Base-by-base conservation (phyloP, 148 eudicot genomes). In the Chenopodium berlandieri region DNA sequence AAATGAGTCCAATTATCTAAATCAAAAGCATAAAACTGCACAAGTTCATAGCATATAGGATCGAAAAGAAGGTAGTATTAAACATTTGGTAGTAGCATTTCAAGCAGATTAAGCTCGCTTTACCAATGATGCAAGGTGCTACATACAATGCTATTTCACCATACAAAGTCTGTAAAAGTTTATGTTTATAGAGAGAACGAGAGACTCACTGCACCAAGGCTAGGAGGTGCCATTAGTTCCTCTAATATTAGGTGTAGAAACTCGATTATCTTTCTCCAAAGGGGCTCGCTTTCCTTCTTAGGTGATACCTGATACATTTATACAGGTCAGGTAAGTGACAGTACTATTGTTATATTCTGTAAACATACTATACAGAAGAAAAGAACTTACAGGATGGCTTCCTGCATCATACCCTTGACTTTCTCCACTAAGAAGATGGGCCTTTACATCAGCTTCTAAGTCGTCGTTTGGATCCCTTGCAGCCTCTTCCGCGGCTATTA, bases 141-240 rank as follows among this genome's bases (percentile, higher is more conserved):
- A 62, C 44, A 37, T 37, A 37, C 25, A 62, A 20, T 62, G 25
- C 44, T 22, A 62, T 22, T 20, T 23, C 1, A 62, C 20, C 20
- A 16, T 13, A 56, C 31, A 68, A 30, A 68, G 19, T 68, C 22
- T 11, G 30, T 6, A 70, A 62, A 60, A 16, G 70, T 46, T 27
- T 64, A 16, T 16, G 7, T 17, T 32, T 9, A 78, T 17, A 76
- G 23, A 77, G 34, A 4, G 54, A 66, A 68, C 31, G 66, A 37
- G 44, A 50, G 73, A 89, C 97, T 92, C 72, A 95, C 97, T 52
- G 94, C 92, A 46, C 84, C 88, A 83, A 95, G 56, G 20, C 94
- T 92, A 27, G 98, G 98, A 91, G 98, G 98, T 75, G 96, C 86
- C 84, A 82, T 52, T 66, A 95, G 52, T 83, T 92, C 97, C 78